Conservation (phyloP, 192 early-diverging fungal species). For the Coemansia sp. region DNA sequence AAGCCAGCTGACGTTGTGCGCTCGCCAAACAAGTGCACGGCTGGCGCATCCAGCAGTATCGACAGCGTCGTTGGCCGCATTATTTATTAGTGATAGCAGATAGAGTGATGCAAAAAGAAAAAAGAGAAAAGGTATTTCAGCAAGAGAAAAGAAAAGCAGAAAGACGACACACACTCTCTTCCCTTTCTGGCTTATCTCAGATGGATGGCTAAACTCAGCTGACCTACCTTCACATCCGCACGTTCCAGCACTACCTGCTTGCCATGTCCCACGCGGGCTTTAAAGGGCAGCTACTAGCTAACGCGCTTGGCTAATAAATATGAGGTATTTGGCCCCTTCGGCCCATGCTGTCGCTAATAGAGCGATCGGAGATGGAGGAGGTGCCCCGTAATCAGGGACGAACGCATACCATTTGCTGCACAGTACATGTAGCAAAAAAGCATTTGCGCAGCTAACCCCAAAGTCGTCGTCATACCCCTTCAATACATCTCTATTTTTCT, state of each 20-base stretch:
- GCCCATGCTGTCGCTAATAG: no score
- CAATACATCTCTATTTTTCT: no score
- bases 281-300: no score
- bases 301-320: no score
- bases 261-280: background rate
- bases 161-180: background rate
- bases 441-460: no score
- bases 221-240: background rate
- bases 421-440: no score
- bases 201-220: background rate
- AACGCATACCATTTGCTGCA: no score
- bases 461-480: no score
- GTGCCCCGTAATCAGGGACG: no score
- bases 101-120: background rate
- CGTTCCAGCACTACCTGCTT: background rate
- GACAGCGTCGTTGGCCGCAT: slow-evolving; percentile 10
- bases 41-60: slow-evolving; percentile 21
- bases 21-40: slow-evolving; percentile 22
- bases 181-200: background rate
- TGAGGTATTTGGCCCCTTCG: no score
- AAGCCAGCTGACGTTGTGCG: slow-evolving; percentile 9
- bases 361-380: no score
- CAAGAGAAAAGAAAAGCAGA: background rate
- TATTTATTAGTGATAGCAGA: background rate
- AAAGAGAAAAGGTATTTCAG: background rate